A percentile compares a stretch with the other conserved stretches of the same genome.
phyloP scores from a whole-genome alignment of 2,329 filamentous ascomycete genomes.

The Truncatella angustata region DNA sequence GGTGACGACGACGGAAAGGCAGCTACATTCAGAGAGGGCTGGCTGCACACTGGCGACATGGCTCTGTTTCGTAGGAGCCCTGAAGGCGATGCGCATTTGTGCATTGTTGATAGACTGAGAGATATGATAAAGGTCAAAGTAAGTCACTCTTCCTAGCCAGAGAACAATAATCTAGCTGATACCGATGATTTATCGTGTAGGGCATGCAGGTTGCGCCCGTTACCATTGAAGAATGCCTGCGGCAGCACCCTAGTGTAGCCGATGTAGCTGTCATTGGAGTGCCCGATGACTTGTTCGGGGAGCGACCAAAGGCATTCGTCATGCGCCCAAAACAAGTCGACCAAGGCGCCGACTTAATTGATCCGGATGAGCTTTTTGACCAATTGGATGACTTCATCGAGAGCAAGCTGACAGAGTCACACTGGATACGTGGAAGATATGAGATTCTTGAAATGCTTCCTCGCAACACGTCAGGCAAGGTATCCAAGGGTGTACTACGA shows the following conservation, averaged over 20 bases:
- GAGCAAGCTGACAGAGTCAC: constrained; percentile 1
- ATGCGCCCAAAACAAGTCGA: background rate
- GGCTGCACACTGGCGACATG: background rate
- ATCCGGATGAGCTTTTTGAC: constrained; percentile 55
- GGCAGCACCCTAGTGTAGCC: background rate
- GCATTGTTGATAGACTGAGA: background rate
- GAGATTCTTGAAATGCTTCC: background rate
- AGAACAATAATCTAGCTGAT: background rate
- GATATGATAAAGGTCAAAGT: constrained; percentile 6
- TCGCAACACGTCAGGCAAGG: background rate
- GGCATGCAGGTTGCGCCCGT: background rate
- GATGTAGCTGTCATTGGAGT: constrained; percentile 3
- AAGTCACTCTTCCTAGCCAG: background rate
- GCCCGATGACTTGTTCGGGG: background rate
- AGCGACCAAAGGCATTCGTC: background rate
- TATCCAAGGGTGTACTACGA: background rate
- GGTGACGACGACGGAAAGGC: background rate
- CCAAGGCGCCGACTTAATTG: too few relatives aligned
- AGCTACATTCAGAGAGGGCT: background rate
- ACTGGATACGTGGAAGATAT: constrained; percentile 1
- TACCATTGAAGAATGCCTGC: constrained; percentile 2
- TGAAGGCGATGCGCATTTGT: background rate
- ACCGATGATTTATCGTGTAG: background rate
- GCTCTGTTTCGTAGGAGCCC: background rate
- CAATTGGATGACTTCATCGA: constrained; percentile 54